Percentiles rank a stretch among this genome's conserved stretches.
Evolutionary conservation across 1,284 basidiomycete genomes (phyloP).

Genomic region (Uromyces viciae-fabae): DNA sequence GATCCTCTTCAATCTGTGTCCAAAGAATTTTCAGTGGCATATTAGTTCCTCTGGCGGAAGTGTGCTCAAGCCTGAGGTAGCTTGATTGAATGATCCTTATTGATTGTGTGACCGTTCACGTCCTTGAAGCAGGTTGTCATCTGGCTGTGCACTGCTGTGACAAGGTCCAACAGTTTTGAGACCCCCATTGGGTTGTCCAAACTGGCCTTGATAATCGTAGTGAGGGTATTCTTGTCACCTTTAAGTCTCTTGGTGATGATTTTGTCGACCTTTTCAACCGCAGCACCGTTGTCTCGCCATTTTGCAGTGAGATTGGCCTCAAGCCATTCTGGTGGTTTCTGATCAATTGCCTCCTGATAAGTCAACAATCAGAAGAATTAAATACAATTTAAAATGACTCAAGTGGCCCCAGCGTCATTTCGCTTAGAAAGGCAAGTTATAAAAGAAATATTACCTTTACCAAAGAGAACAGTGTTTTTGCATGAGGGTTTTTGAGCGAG

Average conservation of each 20-base stretch:
- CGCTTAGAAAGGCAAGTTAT: too few relatives aligned
- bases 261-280: background rate
- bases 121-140: background rate
- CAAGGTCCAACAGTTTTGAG: background rate
- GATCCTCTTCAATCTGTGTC: background rate
- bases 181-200: background rate
- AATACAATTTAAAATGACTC: background rate
- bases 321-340: background rate
- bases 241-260: too few relatives aligned
- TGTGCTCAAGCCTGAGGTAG: background rate
- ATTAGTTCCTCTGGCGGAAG: background rate
- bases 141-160: background rate
- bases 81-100: too few relatives aligned
- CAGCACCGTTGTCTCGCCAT: background rate
- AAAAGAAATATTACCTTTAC: background rate
- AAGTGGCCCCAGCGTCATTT: too few relatives aligned
- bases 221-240: background rate
- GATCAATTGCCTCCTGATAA: background rate
- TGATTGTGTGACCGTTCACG: background rate
- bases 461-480: background rate
- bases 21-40: background rate
- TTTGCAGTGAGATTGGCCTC: background rate
- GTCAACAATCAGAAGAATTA: background rate
- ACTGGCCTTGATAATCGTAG: background rate
- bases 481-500: background rate